phyloP scores from a whole-genome alignment of 2,329 filamentous ascomycete species.

The Rhexocercosporidium sp. region DNA sequence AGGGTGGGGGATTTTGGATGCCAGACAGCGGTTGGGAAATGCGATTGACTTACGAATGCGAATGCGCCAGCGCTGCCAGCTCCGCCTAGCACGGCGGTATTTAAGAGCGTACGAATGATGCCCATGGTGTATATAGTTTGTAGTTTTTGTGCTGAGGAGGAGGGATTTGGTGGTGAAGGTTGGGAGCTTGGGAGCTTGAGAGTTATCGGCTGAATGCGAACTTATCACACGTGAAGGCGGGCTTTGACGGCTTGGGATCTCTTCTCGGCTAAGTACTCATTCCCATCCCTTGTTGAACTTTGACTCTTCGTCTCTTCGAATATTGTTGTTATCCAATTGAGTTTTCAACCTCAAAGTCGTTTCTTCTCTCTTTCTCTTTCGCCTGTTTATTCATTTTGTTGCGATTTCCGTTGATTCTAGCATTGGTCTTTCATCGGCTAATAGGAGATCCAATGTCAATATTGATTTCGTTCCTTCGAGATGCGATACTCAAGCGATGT shows the following conservation, averaged over 20 bases:
- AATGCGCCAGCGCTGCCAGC: conserved; percentile 31
- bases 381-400: no score
- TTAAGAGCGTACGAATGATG: conserved; percentile 29
- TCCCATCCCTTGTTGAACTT: not conserved
- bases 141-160: not conserved
- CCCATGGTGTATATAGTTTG: conserved; percentile 27
- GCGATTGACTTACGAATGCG: conserved; percentile 23
- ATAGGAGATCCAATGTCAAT: not conserved
- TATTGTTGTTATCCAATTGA: no score
- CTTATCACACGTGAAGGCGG: not conserved
- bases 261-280: not conserved
- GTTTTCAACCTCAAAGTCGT: no score
- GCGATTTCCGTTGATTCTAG: no score
- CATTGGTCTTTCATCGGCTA: no score
- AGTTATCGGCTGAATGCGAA: not conserved
- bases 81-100: conserved; percentile 30
- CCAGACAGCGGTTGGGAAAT: not conserved
- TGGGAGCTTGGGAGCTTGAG: not conserved
- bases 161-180: not conserved
- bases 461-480: not conserved
- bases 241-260: not conserved
- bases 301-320: not conserved
- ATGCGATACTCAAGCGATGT: not conserved
- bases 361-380: no score
- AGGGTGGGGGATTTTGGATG: not conserved